Evolutionary conservation across 805 yeast genomes (phyloP).

Genomic region (Lipomyces oligophaga): DNA sequence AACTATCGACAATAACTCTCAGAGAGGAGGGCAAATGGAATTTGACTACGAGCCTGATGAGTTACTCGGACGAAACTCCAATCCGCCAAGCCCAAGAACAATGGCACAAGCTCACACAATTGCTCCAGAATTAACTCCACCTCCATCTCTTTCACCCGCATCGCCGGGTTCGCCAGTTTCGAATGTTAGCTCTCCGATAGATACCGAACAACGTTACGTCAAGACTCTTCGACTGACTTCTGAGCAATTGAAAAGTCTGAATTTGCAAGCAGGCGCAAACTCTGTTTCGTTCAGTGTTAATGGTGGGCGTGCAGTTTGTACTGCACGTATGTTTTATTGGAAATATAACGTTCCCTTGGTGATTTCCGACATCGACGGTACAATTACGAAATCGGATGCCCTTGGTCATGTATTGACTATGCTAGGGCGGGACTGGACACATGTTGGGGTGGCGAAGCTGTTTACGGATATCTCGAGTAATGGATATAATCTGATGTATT

Average conservation of each 20-base stretch:
- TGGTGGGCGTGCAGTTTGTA: conserved; percentile 73
- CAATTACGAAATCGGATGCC: conserved; percentile 96
- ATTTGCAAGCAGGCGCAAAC: conserved; percentile 75
- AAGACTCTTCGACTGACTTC: conserved; percentile 87
- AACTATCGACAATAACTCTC: conserved; percentile 2
- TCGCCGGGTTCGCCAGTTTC: conserved; percentile 3
- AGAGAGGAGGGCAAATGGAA: conserved; percentile 22
- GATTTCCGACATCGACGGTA: conserved; percentile 95
- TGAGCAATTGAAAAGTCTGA: conserved; percentile 74
- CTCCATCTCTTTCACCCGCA: conserved; percentile 8
- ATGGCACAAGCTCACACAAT: conserved; percentile 13
- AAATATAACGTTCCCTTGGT: conserved; percentile 80
- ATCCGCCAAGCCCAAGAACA: conserved; percentile 1
- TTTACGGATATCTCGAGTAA: conserved; percentile 81
- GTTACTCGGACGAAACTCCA: conserved; percentile 18
- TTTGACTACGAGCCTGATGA: conserved; percentile 28
- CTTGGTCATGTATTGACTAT: conserved; percentile 91
- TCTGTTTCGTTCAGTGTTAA: conserved; percentile 74
- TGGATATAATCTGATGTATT: conserved; percentile 89
- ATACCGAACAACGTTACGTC: conserved; percentile 47
- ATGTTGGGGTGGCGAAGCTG: conserved; percentile 86
- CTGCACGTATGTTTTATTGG: conserved; percentile 79
- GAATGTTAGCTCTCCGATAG: no score
- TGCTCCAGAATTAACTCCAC: conserved; percentile 12
- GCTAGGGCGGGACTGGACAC: conserved; percentile 98